These are phyloP conservation scores for Neocatenulostroma microsporum DNA, from an alignment of 2,329 filamentous ascomycete species.

Conservation along the genomic window DNA sequence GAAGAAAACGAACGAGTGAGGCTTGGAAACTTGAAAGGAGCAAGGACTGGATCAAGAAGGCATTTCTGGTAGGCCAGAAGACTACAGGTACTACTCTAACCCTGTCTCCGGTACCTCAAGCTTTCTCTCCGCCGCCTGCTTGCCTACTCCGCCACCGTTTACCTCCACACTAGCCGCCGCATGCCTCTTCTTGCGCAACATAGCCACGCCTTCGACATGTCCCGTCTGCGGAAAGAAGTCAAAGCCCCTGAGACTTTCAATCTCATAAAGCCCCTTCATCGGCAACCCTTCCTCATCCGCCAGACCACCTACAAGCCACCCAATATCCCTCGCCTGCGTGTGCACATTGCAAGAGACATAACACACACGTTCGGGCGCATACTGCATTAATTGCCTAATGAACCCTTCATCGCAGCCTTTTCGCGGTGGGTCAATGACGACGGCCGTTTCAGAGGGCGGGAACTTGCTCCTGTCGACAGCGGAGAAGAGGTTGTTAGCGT, in stretches of 20 bases:
- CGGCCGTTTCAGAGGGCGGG: slow-evolving; percentile 71
- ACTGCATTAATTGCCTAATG: slow-evolving; percentile 68
- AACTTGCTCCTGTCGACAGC: slow-evolving; percentile 52
- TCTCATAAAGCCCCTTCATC: slow-evolving; percentile 54
- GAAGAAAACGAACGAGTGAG: too few species aligned
- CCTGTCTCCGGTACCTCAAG: too few species aligned
- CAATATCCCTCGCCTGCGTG: slow-evolving; percentile 89
- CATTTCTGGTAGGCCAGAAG: too few species aligned
- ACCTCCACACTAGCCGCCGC: too few species aligned
- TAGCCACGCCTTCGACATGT: slow-evolving; percentile 59
- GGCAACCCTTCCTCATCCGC: slow-evolving; percentile 24
- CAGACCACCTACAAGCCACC: slow-evolving; percentile 70
- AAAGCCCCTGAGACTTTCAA: slow-evolving; percentile 86
- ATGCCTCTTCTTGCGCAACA: slow-evolving; percentile 40
- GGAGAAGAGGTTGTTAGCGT: slow-evolving; percentile 75
- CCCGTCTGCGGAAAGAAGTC: slow-evolving; percentile 92
- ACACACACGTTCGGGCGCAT: slow-evolving; percentile 69
- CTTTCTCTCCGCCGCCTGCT: too few species aligned
- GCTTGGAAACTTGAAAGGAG: too few species aligned
- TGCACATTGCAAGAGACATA: slow-evolving; percentile 99
- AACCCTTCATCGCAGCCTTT: slow-evolving; percentile 91
- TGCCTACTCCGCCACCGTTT: too few species aligned
- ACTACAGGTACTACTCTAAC: too few species aligned
- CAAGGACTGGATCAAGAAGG: too few species aligned
- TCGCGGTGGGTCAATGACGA: slow-evolving; percentile 93